A percentile compares a stretch with the other conserved stretches of the same genome.
These are phyloP conservation scores for Ascocoryne sarcoides DNA, from an alignment of 2,329 filamentous ascomycete genomes.

Conservation along the genomic window DNA sequence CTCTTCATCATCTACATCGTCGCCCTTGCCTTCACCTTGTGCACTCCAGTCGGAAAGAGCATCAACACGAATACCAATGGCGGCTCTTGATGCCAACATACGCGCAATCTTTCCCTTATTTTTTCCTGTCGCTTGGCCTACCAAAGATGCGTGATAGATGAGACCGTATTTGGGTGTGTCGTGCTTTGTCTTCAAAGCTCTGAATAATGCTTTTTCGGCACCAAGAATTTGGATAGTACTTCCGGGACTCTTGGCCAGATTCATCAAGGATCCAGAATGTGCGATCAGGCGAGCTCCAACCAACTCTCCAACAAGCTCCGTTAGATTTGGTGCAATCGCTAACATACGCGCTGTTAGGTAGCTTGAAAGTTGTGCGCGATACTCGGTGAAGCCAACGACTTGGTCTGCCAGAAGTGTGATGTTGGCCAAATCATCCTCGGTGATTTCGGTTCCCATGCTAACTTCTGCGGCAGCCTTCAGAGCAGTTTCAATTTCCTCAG, in stretches of 20 bases:
- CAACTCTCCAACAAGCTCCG: slow-evolving; percentile 82
- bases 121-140: slow-evolving; percentile 92
- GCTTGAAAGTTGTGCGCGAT: slow-evolving; percentile 76
- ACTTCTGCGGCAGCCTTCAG: slow-evolving; percentile 94
- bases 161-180: slow-evolving; percentile 98
- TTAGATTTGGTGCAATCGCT: slow-evolving; percentile 92
- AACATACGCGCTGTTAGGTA: slow-evolving; percentile 93
- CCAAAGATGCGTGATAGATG: slow-evolving; percentile 85
- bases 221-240: slow-evolving; percentile 97
- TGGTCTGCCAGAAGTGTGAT: slow-evolving; percentile 88
- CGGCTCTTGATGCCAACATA: slow-evolving; percentile 89
- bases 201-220: slow-evolving; percentile 97
- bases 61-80: slow-evolving; percentile 87
- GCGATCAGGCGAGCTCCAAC: slow-evolving; percentile 93
- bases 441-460: slow-evolving; percentile 98
- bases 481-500: slow-evolving; percentile 86
- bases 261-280: slow-evolving; percentile 89
- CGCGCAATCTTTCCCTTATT: slow-evolving; percentile 99
- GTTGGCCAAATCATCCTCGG: slow-evolving; percentile 82
- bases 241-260: slow-evolving; percentile 87
- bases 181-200: slow-evolving; percentile 97
- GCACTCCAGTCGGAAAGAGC: slow-evolving; percentile 71
- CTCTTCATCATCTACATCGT: slow-evolving; percentile 75
- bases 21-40: slow-evolving; percentile 54
- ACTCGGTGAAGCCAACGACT: slow-evolving; percentile 85